phyloP scores from a whole-genome alignment of 1,284 basidiomycete genomes.

The Marasmius fiardii region DNA sequence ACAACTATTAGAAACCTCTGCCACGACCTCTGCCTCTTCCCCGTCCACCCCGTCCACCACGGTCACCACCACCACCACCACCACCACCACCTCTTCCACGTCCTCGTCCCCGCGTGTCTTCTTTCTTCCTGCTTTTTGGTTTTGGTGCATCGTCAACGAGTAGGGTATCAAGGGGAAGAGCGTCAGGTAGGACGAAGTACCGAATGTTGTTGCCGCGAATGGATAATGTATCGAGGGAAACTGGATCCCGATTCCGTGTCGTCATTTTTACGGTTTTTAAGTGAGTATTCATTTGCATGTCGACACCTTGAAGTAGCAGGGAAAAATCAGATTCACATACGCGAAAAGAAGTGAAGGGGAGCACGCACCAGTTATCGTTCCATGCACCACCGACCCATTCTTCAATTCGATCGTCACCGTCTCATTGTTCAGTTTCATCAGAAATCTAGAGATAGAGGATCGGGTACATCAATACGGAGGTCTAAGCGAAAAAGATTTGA shows the following conservation, averaged over 20 bases:
- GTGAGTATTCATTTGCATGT: conserved; percentile 98
- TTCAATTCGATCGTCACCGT: conserved; percentile 98
- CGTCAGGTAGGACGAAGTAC: conserved; percentile 95
- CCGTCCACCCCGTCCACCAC: conserved; percentile 37
- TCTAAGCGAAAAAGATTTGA: conserved; percentile 9
- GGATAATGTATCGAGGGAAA: conserved; percentile 82
- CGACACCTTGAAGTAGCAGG: conserved; percentile 61
- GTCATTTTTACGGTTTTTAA: conserved; percentile 98
- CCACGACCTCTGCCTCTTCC: conserved; percentile 40
- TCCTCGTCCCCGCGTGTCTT: conserved; percentile 64
- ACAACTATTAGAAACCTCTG: conserved; percentile 30
- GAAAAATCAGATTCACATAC: conserved; percentile 1
- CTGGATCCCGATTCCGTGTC: conserved; percentile 80
- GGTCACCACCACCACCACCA: conserved; percentile 42
- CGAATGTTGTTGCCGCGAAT: conserved; percentile 93
- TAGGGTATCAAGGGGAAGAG: conserved; percentile 92
- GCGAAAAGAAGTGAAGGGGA: conserved; percentile 3
- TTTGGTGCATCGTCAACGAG: conserved; percentile 98
- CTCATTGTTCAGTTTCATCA: conserved; percentile 99
- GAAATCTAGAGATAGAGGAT: conserved; percentile 58
- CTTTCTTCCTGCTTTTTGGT: conserved; percentile 87
- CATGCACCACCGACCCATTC: conserved; percentile 94
- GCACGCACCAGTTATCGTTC: conserved; percentile 89
- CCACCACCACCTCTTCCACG: conserved; percentile 46
- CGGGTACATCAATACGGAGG: neutral